Conservation (phyloP, 257 asterid species). For the Gentiana straminea region DNA sequence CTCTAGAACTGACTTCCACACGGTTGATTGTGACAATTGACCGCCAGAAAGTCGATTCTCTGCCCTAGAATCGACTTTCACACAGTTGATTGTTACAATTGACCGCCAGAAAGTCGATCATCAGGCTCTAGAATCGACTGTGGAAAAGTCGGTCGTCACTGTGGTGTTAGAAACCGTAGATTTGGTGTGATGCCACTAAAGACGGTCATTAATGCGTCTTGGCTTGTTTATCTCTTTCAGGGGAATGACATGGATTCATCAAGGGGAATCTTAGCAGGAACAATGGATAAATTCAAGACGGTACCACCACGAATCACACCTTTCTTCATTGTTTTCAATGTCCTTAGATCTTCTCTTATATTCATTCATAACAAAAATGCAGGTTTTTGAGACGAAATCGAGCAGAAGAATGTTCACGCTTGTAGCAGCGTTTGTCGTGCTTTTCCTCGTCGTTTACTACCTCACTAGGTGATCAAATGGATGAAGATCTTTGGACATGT, state of each 20-base stretch:
- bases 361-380: constrained; percentile 1
- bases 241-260: constrained; percentile 96
- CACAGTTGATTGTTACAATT: too few species aligned
- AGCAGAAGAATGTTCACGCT: constrained; percentile 73
- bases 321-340: background rate
- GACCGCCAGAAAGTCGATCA: too few species aligned
- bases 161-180: too few species aligned
- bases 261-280: constrained; percentile 83
- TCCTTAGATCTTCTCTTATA: background rate
- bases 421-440: constrained; percentile 74
- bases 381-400: constrained; percentile 96
- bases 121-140: too few species aligned
- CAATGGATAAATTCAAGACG: constrained; percentile 94
- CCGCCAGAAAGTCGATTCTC: too few species aligned
- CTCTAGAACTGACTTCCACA: background rate
- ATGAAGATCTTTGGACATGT: background rate
- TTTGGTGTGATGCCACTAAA: too few species aligned
- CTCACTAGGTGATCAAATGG: constrained; percentile 52
- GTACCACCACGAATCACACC: constrained; percentile 18
- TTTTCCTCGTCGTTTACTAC: constrained; percentile 67
- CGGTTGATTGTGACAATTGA: too few species aligned
- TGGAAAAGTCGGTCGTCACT: too few species aligned
- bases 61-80: too few species aligned
- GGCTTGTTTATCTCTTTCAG: constrained; percentile 21
- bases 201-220: background rate